A percentile compares a stretch with the other conserved stretches of the same genome.
Evolutionary conservation across 257 asterid species (phyloP).

Genomic region (Asclepias syriaca): DNA sequence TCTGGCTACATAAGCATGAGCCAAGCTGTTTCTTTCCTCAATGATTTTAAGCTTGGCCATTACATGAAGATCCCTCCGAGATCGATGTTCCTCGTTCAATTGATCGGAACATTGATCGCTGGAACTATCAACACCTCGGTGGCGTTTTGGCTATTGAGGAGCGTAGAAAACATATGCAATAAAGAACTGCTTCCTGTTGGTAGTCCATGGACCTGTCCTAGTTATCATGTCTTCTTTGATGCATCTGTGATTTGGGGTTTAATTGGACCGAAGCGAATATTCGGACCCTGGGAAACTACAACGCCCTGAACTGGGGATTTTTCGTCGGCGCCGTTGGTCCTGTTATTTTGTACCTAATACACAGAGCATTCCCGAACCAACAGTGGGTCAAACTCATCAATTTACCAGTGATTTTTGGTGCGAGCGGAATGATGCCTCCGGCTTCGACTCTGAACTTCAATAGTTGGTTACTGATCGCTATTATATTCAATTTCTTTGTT

Average conservation of each 20-base stretch:
- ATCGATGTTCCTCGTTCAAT: conserved; percentile 83
- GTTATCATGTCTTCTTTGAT: conserved; percentile 49
- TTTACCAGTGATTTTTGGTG: conserved; percentile 58
- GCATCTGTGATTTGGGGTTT: conserved; percentile 89
- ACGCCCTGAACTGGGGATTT: conserved; percentile 62
- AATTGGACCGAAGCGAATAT: conserved; percentile 57
- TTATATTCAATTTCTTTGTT: conserved; percentile 44
- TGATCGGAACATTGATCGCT: conserved; percentile 56
- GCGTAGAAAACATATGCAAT: conserved; percentile 51
- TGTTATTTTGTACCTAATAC: conserved; percentile 32
- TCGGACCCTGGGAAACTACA: conserved; percentile 49
- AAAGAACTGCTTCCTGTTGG: conserved; percentile 40
- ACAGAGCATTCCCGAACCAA: conserved; percentile 44
- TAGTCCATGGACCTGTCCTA: conserved; percentile 73
- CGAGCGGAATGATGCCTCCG: conserved; percentile 61
- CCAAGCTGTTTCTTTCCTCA: conserved; percentile 68
- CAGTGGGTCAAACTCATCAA: conserved; percentile 53
- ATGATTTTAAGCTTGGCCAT: conserved; percentile 80
- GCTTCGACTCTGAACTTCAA: conserved; percentile 59
- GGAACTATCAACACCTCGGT: conserved; percentile 51
- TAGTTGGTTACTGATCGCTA: conserved; percentile 55
- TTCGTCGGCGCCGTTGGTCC: conserved; percentile 55
- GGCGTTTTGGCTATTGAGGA: conserved; percentile 59
- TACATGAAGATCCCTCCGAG: conserved; percentile 82
- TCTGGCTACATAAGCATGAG: conserved; percentile 73